Conservation (phyloP, 2,329 filamentous ascomycete genomes). For the Pseudogymnoascus sp. region DNA sequence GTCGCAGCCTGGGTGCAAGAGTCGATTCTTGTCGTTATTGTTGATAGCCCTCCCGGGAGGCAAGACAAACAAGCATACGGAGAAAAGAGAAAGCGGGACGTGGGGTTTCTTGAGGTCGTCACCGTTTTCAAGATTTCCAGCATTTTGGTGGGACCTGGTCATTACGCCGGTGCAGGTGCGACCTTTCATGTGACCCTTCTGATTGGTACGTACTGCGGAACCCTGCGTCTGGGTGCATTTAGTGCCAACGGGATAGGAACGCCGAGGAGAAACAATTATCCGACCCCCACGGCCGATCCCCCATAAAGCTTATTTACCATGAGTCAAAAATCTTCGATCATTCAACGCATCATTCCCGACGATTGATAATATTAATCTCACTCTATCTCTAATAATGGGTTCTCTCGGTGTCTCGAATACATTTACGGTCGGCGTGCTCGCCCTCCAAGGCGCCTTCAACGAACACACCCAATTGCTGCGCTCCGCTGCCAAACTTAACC, state of each 20-base stretch:
- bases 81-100: background rate
- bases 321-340: conserved; percentile 6
- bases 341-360: background rate
- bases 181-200: background rate
- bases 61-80: conserved; percentile 6
- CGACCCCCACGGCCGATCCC: conserved; percentile 5
- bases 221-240: background rate
- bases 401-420: conserved; percentile 21
- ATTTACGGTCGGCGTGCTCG: conserved; percentile 54
- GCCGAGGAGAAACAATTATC: conserved; percentile 5
- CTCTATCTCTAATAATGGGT: conserved; percentile 15
- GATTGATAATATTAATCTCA: background rate
- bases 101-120: background rate
- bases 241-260: conserved; percentile 3
- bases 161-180: conserved; percentile 1
- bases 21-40: background rate
- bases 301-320: conserved; percentile 7
- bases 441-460: conserved; percentile 86
- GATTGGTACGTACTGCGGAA: conserved; percentile 9
- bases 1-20: background rate
- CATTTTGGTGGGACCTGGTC: conserved; percentile 8
- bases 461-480: conserved; percentile 77
- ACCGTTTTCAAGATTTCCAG: conserved; percentile 8
- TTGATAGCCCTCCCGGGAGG: conserved; percentile 5
- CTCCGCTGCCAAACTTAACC: conserved; percentile 41